Evolutionary conservation across 257 asterid genomes (phyloP), one percentile per base, ranked within the genome.

Genomic region (Cruciata laevipes): DNA sequence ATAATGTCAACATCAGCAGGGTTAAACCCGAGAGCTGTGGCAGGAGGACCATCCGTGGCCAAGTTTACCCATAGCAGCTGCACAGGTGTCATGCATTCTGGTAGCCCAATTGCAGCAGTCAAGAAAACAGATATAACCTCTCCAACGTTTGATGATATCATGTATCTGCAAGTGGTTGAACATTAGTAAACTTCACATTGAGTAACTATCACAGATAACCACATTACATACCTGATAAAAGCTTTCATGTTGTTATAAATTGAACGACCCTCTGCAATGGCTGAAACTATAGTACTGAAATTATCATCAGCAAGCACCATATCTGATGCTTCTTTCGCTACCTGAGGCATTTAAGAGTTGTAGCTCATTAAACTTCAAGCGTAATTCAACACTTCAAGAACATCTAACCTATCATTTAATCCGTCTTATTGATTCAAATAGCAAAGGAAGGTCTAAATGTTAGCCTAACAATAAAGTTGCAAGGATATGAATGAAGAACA

Each of bases 11-110:
- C 86, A 73, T 89, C 96, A 68, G 98, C 84, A 23, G 96, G 92
- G 81, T 89, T 91, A 70, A 91, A 89, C 63, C 98, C 98, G 13
- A 91, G 90, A 66, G 98, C 96, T 7, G 95, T 89, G 5, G 98
- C 96, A 5, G 98, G 98, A 38, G 98, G 98, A n/a, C 98, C 98
- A 78, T 91, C 98, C 2, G 96, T 89, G 4, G 89, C 98, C 71
- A 91, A 79, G 78, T 91, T 89, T 66, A 91, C 96, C 98, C 98
- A 91, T 49, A 91, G 84, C 71, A 91, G 81, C 86, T 91, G 96
- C 71, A 91, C 98, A 0, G 95, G 95, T 65, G 86, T 85, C 96
- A 91, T 69, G 66, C 96, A 87, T 75, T 91, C 96, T 20, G 96
- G 96, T 78, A 91, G 77, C 27, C 96, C 95, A 1, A 91, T 82